Conservation (phyloP, 2,329 filamentous ascomycete species). For the Cytospora mali region DNA sequence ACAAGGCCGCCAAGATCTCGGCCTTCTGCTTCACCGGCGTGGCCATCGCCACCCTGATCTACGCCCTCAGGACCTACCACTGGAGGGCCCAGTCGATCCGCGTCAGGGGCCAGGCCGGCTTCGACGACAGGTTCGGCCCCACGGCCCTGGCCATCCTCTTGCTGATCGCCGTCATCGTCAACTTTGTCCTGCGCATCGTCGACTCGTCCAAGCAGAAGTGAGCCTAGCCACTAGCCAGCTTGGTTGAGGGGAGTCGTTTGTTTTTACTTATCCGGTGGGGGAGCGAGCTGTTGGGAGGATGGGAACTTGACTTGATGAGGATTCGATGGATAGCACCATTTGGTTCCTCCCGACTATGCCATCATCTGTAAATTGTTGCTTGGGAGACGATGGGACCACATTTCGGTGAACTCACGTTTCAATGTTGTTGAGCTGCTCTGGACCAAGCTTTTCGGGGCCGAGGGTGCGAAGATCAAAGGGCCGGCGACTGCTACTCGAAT, state of each 20-base stretch:
- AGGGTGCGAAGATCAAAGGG: background rate
- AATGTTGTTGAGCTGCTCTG: background rate
- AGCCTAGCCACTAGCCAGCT: too few relatives aligned
- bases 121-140: constrained; percentile 94
- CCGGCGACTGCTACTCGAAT: background rate
- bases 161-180: constrained; percentile 87
- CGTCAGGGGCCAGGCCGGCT: constrained; percentile 87
- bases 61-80: constrained; percentile 93
- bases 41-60: constrained; percentile 92
- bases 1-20: constrained; percentile 89
- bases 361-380: background rate
- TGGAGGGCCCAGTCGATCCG: constrained; percentile 95
- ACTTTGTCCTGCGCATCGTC: constrained; percentile 82
- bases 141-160: constrained; percentile 87
- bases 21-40: constrained; percentile 93
- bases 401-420: background rate
- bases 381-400: background rate
- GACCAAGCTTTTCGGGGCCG: background rate
- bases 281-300: background rate
- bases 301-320: background rate
- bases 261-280: too few relatives aligned
- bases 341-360: background rate
- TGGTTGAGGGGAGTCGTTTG: too few relatives aligned
- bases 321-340: background rate
- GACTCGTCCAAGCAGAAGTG: constrained; percentile 43